phyloP scores from a whole-genome alignment of 129 eudicot genomes.

The Helichrysum umbraculigerum region DNA sequence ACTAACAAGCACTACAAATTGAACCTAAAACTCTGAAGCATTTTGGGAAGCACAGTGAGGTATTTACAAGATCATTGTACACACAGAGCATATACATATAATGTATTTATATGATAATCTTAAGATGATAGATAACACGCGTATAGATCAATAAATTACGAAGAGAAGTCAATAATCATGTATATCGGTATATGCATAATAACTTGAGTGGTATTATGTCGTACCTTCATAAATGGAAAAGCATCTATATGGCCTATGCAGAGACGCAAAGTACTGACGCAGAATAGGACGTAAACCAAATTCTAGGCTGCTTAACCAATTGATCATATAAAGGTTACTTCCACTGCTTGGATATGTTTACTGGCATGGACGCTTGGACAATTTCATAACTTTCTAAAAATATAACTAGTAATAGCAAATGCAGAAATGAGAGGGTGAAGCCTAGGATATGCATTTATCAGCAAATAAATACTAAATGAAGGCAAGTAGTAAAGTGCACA shows the following conservation, averaged over 20 bases:
- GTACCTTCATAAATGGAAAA: neutral
- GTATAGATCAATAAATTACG: conserved; percentile 7
- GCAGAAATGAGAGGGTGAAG: conserved; percentile 4
- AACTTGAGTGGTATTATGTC: conserved; percentile 5
- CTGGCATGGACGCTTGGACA: conserved; percentile 9
- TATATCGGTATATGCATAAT: neutral
- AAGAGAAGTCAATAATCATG: neutral
- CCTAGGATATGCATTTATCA: conserved; percentile 3
- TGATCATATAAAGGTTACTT: neutral
- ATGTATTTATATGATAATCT: neutral
- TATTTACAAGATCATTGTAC: neutral
- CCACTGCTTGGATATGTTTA: conserved; percentile 1
- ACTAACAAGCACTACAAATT: conserved; percentile 9
- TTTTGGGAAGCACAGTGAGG: neutral
- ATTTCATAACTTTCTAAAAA: conserved; percentile 9
- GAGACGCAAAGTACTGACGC: neutral
- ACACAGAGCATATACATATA: neutral
- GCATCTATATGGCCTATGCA: neutral
- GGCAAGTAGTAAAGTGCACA: conserved; percentile 2
- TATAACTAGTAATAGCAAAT: neutral
- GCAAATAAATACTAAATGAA: neutral
- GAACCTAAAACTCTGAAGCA: neutral
- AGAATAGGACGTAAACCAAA: conserved; percentile 8
- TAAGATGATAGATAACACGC: neutral
- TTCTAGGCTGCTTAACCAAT: conserved; percentile 8